Evolutionary conservation across 2,329 filamentous ascomycete species (phyloP).

Genomic region (Trichoderma sp.): DNA sequence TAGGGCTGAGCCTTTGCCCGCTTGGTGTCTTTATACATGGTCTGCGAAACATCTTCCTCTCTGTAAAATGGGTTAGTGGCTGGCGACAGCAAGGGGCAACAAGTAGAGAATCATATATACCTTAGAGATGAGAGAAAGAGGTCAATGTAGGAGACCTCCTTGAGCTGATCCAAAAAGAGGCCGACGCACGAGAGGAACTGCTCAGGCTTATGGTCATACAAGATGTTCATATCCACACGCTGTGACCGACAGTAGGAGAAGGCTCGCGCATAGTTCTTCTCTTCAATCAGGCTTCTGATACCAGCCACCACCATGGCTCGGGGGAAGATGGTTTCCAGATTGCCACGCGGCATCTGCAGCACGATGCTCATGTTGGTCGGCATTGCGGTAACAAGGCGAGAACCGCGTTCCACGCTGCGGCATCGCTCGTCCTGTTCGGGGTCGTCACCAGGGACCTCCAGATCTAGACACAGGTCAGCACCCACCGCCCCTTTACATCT

Average conservation of each 20-base stretch:
- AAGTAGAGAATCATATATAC: constrained; percentile 47
- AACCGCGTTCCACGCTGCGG: constrained; percentile 87
- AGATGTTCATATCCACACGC: constrained; percentile 95
- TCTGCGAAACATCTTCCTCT: constrained; percentile 89
- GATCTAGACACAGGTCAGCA: constrained; percentile 54
- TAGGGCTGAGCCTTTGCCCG: constrained; percentile 38
- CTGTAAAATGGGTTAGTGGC: constrained; percentile 45
- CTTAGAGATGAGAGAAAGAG: constrained; percentile 85
- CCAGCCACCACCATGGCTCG: constrained; percentile 89
- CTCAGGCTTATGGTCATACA: constrained; percentile 87
- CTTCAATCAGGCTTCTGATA: constrained; percentile 78
- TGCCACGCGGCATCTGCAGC: constrained; percentile 93
- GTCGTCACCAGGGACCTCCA: constrained; percentile 83
- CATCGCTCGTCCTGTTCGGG: constrained; percentile 92
- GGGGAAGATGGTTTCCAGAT: constrained; percentile 92
- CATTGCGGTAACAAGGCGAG: constrained; percentile 82
- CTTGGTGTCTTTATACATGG: constrained; percentile 89
- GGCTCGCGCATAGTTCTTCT: constrained; percentile 78
- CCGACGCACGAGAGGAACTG: constrained; percentile 79
- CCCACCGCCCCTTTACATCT: not conserved
- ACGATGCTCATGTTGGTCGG: constrained; percentile 84
- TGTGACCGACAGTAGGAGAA: constrained; percentile 89
- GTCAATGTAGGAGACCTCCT: constrained; percentile 80
- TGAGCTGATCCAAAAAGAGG: constrained; percentile 81
- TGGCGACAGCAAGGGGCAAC: constrained; percentile 30